Evolutionary conservation across 225 moss, liverwort and hornwort species (phyloP).

Genomic region (Pleurozium schreberi): DNA sequence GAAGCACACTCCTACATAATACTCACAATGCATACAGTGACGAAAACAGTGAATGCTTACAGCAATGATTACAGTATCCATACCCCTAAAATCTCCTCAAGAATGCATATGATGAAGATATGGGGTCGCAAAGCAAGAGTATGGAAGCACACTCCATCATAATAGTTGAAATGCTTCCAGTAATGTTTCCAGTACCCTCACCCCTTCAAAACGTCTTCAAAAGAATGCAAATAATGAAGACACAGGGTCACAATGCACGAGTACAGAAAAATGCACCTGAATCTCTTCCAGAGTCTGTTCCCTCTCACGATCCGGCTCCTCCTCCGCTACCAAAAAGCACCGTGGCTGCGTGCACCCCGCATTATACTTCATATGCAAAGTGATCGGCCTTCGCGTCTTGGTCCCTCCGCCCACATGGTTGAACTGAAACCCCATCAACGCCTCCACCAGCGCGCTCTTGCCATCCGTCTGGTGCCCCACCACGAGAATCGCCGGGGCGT

Average conservation of each 20-base stretch:
- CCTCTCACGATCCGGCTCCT: conserved; percentile 42
- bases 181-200: neutral
- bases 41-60: neutral
- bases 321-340: conserved; percentile 69
- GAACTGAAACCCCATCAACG: conserved; percentile 96
- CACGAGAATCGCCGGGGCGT: conserved; percentile 85
- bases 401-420: conserved; percentile 98
- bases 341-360: conserved; percentile 55
- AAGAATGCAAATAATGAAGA: neutral
- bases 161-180: neutral
- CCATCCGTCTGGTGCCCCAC: conserved; percentile 92
- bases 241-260: neutral
- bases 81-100: neutral
- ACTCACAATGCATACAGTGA: neutral
- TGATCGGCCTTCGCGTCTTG: conserved; percentile 85
- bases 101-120: neutral
- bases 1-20: conserved; percentile 19
- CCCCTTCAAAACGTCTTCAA: neutral
- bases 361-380: conserved; percentile 88
- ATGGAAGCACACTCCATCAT: neutral
- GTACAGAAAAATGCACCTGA: conserved; percentile 31
- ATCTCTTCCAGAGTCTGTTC: conserved; percentile 71
- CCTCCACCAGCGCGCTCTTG: conserved; percentile 87
- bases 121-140: neutral
- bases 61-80: neutral